Base-by-base conservation (phyloP, 345 rosid species). In the Theobroma cacao region DNA sequence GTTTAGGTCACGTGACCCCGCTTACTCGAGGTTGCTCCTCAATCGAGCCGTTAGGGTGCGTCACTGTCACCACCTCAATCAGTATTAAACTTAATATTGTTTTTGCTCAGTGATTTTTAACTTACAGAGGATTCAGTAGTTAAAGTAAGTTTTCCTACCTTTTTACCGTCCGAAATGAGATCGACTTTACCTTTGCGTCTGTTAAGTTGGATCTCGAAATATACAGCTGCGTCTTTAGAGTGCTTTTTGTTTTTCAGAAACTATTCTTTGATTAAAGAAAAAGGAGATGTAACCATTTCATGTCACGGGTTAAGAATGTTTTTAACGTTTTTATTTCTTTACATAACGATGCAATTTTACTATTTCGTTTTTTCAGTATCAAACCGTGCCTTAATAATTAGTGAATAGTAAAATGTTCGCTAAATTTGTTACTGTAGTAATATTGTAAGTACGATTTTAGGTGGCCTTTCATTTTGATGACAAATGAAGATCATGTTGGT, bases 1-100 rank as follows among this genome's bases (percentile, higher is more conserved):
- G 59, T 96, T 96, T 81, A 83, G 93, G 68, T 89, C 90, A 76
- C 94, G 97, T 64, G 97, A 96, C 85, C 94, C 94, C 28, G 80
- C 84, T 36, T 96, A 94, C 83, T 94, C 99, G 3, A 75, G 92
- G 58, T 81, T 84, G 66, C 79, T 96, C 50, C 97, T 96, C 80
- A 86, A 84, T 45, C 89, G 95, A 7, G 98, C 97, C 77, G 77
- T 87, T 55, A 87, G 80, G 96, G 99, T 92, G 86, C 84, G 86
- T 82, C 81, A 13, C 62, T 43, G 6, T 80, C 78, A 78, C 79
- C 9, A n/a, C 28, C 53, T 58, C 41, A 38, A 78, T n/a, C n/a
- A n/a, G n/a, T n/a, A n/a, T 65, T 56, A 7, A 31, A 24, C n/a
- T 82, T 65, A 41, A 52, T 68, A 45, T 52, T 15, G 58, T 50